A percentile compares a stretch with the other conserved stretches of the same genome.
These are phyloP conservation scores for Sugiyamaella pinicola DNA, from an alignment of 1,139 yeast genomes.

Conservation along the genomic window DNA sequence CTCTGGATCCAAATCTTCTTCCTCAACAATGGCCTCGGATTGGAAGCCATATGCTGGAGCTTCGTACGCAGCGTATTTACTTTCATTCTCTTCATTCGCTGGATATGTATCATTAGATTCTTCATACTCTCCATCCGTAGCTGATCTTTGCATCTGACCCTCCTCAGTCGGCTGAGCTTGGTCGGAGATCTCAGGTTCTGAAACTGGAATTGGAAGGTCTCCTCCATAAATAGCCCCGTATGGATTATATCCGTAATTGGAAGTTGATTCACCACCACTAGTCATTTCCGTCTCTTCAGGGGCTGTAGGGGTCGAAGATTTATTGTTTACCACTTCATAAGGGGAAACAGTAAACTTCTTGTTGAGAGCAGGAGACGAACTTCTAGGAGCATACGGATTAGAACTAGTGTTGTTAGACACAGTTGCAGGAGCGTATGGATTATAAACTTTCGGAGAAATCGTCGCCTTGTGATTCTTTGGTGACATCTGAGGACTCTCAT, in stretches of 20 bases:
- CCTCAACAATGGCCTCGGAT: conserved; percentile 24
- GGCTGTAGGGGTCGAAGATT: background rate
- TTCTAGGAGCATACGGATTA: conserved; percentile 21
- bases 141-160: background rate
- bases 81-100: conserved; percentile 12
- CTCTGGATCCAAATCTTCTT: conserved; percentile 16
- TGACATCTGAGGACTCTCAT: conserved; percentile 5
- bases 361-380: background rate
- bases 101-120: conserved; percentile 16
- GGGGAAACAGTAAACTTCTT: conserved; percentile 6
- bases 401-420: background rate
- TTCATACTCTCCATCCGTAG: conserved; percentile 4
- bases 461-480: background rate
- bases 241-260: conserved; percentile 25
- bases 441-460: conserved; percentile 8
- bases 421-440: conserved; percentile 26
- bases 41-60: conserved; percentile 32
- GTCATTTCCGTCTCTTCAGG: background rate
- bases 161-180: background rate
- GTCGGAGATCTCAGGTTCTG: conserved; percentile 3
- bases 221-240: conserved; percentile 30
- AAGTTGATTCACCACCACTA: no score
- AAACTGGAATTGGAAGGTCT: conserved; percentile 12
- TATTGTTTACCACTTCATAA: conserved; percentile 1
- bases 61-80: conserved; percentile 31